Base-by-base conservation (phyloP, 345 rosid species). In the Euclidium syriacum region DNA sequence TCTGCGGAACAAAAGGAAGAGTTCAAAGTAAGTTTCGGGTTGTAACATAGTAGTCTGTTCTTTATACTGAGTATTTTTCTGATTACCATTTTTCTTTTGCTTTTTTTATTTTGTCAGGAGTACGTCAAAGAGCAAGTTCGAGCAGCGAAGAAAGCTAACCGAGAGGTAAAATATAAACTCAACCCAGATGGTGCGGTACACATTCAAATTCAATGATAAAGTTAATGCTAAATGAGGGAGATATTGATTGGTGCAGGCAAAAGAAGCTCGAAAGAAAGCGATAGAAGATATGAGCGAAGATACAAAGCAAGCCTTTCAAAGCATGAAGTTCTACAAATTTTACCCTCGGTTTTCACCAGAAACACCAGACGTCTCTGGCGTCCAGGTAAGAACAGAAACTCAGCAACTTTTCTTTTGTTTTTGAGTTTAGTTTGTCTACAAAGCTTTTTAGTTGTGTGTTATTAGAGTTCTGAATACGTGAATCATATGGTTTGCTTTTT, bases 271-370 rank as follows among this genome's bases (percentile, higher is more conserved):
- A 55, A 86, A 49, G 76, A 95, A 73, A 52, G 86, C 91, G 18
- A 66, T 81, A 44, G 91, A 82, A 69, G 95, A 84, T 65, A 80
- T 95, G 96, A 95, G 82, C 10, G 95, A 77, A 72, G 97, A 86
- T 18, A 77, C 80, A 4, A 88, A 66, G 71, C 53, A 67, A 5
- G 95, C 89, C 14, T 83, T 78, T 48, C 74, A 95, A 56, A 75
- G 55, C 41, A 88, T 84, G 85, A 95, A 67, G 73, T 86, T 95
- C 73, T 88, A 90, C 87, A 95, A 95, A 71, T 95, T 95, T 70
- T 95, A 95, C 76, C 99, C 99, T 15, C 76, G 70, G 67, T 73
- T 73, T 54, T 79, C 90, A 27, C 77, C 79, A 2, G 88, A 88
- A 51, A 62, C 95, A 38, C 99, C 98, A 16, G 88, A 88, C 23